These are phyloP conservation scores for Dictyostelium brefeldianum DNA, from an alignment of 78 protist species.

Conservation along the genomic window DNA sequence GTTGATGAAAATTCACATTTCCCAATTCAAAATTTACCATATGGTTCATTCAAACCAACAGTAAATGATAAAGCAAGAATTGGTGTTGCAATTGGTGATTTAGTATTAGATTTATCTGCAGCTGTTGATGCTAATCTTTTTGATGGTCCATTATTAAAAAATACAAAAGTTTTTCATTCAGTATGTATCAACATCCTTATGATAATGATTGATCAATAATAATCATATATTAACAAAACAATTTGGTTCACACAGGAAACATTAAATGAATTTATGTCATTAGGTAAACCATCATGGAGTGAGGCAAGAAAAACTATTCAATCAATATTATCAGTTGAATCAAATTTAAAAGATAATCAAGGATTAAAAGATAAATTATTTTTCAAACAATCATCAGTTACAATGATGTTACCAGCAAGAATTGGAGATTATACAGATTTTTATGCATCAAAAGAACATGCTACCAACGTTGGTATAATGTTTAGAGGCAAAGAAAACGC, in stretches of 20 bases:
- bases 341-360: slow-evolving; percentile 69
- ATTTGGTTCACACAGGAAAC: slow-evolving; percentile 18
- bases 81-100: slow-evolving; percentile 94
- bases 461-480: slow-evolving; percentile 95
- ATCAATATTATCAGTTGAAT: slow-evolving; percentile 61
- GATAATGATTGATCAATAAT: not conserved
- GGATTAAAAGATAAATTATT: slow-evolving; percentile 64
- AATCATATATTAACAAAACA: not conserved
- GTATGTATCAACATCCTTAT: slow-evolving; percentile 33
- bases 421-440: slow-evolving; percentile 98
- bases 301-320: slow-evolving; percentile 76
- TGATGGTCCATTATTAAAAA: slow-evolving; percentile 48
- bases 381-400: slow-evolving; percentile 5
- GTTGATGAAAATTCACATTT: slow-evolving; percentile 86
- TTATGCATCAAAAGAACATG: slow-evolving; percentile 95
- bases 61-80: slow-evolving; percentile 57
- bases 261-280: slow-evolving; percentile 91
- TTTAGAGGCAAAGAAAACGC: slow-evolving; percentile 90
- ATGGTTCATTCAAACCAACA: slow-evolving; percentile 87
- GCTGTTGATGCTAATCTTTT: slow-evolving; percentile 48
- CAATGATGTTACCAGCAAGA: slow-evolving; percentile 54
- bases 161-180: slow-evolving; percentile 70
- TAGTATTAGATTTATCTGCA: slow-evolving; percentile 88
- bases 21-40: slow-evolving; percentile 96
- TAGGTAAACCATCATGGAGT: slow-evolving; percentile 85